Conservation (phyloP, 75 land plant genomes). For the Sequoiadendron giganteum region DNA sequence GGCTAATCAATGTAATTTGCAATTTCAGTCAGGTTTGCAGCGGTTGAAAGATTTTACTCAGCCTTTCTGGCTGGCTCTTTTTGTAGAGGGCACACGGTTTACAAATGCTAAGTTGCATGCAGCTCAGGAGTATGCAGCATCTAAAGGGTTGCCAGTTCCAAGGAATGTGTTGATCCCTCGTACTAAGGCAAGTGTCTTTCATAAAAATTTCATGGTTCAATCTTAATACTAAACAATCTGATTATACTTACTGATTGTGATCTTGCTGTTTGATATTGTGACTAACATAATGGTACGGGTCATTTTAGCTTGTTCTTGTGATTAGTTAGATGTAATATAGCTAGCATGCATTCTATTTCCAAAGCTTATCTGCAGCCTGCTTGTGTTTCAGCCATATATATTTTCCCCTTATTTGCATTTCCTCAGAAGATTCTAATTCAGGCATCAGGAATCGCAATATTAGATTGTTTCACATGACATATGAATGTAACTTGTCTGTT, state of each 20-base stretch:
- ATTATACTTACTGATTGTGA: neutral
- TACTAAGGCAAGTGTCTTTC: constrained; percentile 61
- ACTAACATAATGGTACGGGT: neutral
- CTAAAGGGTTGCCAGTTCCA: constrained; percentile 73
- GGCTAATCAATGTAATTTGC: neutral
- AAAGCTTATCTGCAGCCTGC: neutral
- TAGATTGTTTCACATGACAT: neutral
- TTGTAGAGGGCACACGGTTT: constrained; percentile 99
- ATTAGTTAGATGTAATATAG: neutral
- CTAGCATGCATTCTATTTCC: neutral
- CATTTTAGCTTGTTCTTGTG: neutral
- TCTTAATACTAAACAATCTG: neutral
- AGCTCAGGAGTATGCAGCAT: constrained; percentile 87
- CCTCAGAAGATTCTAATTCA: neutral
- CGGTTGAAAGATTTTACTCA: constrained; percentile 69
- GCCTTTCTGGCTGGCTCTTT: constrained; percentile 94
- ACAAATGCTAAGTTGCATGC: constrained; percentile 85
- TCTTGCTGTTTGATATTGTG: neutral
- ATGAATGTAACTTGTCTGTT: neutral
- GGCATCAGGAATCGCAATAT: neutral
- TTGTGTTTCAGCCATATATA: neutral
- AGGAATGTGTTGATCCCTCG: constrained; percentile 92
- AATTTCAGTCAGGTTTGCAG: constrained; percentile 71
- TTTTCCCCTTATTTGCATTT: neutral
- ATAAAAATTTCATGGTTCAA: neutral